A percentile compares a stretch with the other conserved stretches of the same genome.
phyloP scores from a whole-genome alignment of 306 rosid species.

The Quercus alba region DNA sequence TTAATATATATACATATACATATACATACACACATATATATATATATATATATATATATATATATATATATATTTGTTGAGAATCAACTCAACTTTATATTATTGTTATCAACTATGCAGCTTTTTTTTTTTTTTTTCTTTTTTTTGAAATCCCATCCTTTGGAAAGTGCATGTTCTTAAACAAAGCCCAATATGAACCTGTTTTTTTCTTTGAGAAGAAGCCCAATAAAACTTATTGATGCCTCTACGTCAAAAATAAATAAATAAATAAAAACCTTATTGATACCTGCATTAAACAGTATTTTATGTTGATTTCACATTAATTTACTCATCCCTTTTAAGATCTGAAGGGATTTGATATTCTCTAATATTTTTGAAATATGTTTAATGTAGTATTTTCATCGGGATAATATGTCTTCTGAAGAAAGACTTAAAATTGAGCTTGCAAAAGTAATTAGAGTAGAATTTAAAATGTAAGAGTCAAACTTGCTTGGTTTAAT shows the following conservation, averaged over 20 bases:
- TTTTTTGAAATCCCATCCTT: background rate
- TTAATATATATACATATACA: no score
- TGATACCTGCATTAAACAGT: background rate
- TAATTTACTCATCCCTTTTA: background rate
- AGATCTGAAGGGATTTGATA: background rate
- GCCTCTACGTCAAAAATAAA: no score
- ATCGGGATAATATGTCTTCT: slow-evolving; percentile 89
- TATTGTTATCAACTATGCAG: background rate
- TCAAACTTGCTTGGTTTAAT: no score
- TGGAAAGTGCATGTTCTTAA: background rate
- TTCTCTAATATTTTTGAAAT: slow-evolving; percentile 14
- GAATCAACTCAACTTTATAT: background rate
- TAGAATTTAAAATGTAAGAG: no score
- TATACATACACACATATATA: no score
- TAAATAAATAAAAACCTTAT: background rate
- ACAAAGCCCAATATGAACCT: background rate
- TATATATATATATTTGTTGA: no score
- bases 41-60: no score
- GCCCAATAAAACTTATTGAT: no score
- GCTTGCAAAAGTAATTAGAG: slow-evolving; percentile 46
- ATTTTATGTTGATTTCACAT: background rate
- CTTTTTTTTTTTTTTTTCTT: background rate
- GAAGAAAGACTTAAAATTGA: slow-evolving; percentile 75
- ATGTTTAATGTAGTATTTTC: slow-evolving; percentile 65
- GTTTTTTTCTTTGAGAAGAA: no score